Conservation (phyloP, 192 early-diverging fungal species). For the Chytriomyces sp. region DNA sequence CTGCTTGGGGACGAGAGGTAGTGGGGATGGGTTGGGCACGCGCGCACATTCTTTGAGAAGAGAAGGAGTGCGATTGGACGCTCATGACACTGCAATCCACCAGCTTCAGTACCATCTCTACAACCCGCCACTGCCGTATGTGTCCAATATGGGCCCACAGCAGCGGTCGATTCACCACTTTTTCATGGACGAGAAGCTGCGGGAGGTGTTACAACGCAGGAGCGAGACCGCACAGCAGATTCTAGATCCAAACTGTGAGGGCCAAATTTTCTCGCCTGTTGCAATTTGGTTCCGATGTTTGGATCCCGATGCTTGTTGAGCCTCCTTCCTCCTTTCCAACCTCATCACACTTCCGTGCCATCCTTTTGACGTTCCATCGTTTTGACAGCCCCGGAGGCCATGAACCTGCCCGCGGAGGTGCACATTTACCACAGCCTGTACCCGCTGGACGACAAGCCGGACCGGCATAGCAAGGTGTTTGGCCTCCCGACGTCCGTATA, state of each 20-base stretch:
- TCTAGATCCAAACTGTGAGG: slow-evolving; percentile 46
- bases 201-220: slow-evolving; percentile 75
- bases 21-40: too few species aligned
- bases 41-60: too few species aligned
- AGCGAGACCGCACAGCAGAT: slow-evolving; percentile 59
- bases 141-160: slow-evolving; percentile 70
- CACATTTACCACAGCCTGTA: slow-evolving; percentile 79
- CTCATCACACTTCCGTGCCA: too few species aligned
- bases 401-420: slow-evolving; percentile 59
- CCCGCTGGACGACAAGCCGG: slow-evolving; percentile 53
- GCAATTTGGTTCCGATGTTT: too few species aligned
- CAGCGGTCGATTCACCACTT: slow-evolving; percentile 81
- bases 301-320: too few species aligned
- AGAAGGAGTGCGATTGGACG: too few species aligned
- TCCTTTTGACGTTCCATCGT: too few species aligned
- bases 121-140: slow-evolving; percentile 66
- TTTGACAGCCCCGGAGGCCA: slow-evolving; percentile 46
- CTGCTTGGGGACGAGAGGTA: too few species aligned
- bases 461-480: slow-evolving; percentile 43
- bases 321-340: too few species aligned
- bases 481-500: slow-evolving; percentile 77
- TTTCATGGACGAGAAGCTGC: slow-evolving; percentile 81
- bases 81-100: too few species aligned
- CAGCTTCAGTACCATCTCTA: slow-evolving; percentile 85
- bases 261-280: neutral